phyloP scores from a whole-genome alignment of 371 early-diverging fungal species.

The Sporodiniella umbellata region DNA sequence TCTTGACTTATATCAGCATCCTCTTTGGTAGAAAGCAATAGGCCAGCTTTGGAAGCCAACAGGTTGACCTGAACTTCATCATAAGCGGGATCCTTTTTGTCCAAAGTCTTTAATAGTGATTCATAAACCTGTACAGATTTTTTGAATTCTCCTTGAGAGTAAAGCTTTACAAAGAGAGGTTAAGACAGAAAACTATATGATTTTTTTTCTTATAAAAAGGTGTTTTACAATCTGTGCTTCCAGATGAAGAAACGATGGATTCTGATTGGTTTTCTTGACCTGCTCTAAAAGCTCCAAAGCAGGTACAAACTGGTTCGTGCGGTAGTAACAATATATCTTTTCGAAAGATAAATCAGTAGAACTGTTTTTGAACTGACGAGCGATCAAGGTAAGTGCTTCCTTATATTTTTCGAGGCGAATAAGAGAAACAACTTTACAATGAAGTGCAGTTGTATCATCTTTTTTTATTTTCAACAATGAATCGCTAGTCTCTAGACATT shows the following conservation, averaged over 20 bases:
- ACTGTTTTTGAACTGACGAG: slow-evolving; percentile 37
- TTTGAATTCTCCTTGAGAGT: slow-evolving; percentile 43
- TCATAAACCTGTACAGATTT: slow-evolving; percentile 47
- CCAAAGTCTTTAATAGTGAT: slow-evolving; percentile 36
- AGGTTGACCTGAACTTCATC: slow-evolving; percentile 54
- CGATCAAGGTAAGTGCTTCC: slow-evolving; percentile 57
- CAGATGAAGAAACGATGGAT: slow-evolving; percentile 49
- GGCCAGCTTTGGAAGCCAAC: slow-evolving; percentile 65
- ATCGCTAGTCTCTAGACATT: slow-evolving; percentile 30
- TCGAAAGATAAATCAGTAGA: slow-evolving; percentile 55
- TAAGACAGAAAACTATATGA: no score
- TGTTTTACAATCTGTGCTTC: slow-evolving; percentile 74
- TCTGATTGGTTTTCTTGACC: slow-evolving; percentile 24
- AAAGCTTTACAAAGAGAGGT: slow-evolving; percentile 24
- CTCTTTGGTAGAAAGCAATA: slow-evolving; percentile 41
- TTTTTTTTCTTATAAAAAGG: no score
- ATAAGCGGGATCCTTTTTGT: slow-evolving; percentile 29
- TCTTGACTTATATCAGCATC: slow-evolving; percentile 17
- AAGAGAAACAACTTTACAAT: slow-evolving; percentile 62
- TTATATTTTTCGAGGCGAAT: slow-evolving; percentile 70
- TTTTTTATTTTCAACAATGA: slow-evolving; percentile 46
- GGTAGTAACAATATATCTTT: slow-evolving; percentile 73
- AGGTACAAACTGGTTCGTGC: slow-evolving; percentile 58
- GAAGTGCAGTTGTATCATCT: slow-evolving; percentile 54
- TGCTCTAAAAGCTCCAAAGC: slow-evolving; percentile 50